Evolutionary conservation across 306 rosid genomes (phyloP).

Genomic region (Quercus variabilis): DNA sequence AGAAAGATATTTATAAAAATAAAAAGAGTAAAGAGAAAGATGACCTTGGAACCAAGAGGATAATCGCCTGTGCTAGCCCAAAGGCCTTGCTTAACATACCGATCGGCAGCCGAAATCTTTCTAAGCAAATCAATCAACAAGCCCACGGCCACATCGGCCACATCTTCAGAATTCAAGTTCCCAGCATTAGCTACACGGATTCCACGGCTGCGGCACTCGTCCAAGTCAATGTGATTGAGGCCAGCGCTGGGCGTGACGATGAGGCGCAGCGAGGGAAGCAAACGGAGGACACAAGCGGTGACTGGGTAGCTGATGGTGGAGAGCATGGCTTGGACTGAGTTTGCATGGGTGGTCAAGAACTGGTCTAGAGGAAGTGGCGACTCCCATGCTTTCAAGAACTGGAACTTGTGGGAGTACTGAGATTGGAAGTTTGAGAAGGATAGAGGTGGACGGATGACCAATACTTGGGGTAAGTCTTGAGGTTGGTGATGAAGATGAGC

Average conservation of each 20-base stretch:
- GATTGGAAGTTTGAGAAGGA: background rate
- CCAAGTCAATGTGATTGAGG: slow-evolving; percentile 42
- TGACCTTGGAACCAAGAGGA: slow-evolving; percentile 35
- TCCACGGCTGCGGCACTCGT: slow-evolving; percentile 45
- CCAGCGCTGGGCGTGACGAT: slow-evolving; percentile 33
- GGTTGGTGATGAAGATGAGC: background rate
- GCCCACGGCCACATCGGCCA: slow-evolving; percentile 44
- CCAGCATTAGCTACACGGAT: slow-evolving; percentile 28
- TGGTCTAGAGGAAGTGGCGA: slow-evolving; percentile 21
- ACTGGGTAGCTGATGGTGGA: background rate
- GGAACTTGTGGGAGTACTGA: slow-evolving; percentile 27
- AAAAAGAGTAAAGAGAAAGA: background rate
- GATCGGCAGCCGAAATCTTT: slow-evolving; percentile 38
- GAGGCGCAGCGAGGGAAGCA: slow-evolving; percentile 38
- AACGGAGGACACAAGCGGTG: slow-evolving; percentile 15
- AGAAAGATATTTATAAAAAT: background rate
- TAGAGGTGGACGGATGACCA: slow-evolving; percentile 29
- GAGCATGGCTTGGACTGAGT: slow-evolving; percentile 31
- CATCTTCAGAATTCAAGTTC: slow-evolving; percentile 27
- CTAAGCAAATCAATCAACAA: slow-evolving; percentile 37
- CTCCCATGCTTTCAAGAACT: slow-evolving; percentile 23
- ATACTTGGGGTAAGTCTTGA: slow-evolving; percentile 20
- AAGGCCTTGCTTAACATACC: slow-evolving; percentile 23
- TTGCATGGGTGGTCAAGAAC: slow-evolving; percentile 5
- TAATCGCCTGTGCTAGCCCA: slow-evolving; percentile 9